These are phyloP conservation scores for Kodamaea alishanica DNA, from an alignment of 1,139 yeast species.

Conservation along the genomic window DNA sequence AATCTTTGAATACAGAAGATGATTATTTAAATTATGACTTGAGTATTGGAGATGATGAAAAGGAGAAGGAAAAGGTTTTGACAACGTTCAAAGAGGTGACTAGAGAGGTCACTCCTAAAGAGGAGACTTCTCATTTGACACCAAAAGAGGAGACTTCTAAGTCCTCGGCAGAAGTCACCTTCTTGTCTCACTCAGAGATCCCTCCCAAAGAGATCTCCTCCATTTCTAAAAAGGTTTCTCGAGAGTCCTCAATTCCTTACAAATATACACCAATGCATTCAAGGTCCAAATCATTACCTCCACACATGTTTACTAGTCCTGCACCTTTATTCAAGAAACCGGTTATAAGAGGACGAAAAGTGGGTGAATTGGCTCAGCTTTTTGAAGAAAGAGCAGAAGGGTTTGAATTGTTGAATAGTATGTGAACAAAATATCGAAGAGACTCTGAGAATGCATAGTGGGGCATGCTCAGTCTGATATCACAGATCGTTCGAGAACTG, in stretches of 20 bases:
- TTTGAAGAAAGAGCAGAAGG: slow-evolving; percentile 58
- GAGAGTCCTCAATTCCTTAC: too few relatives aligned
- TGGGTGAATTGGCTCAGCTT: slow-evolving; percentile 51
- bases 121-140: not conserved
- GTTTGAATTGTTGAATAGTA: slow-evolving; percentile 41
- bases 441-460: not conserved
- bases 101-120: not conserved
- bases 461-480: not conserved
- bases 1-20: slow-evolving; percentile 20
- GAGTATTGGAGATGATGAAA: slow-evolving; percentile 22
- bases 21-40: slow-evolving; percentile 28
- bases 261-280: slow-evolving; percentile 3
- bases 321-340: slow-evolving; percentile 32
- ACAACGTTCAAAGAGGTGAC: not conserved
- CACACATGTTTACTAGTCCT: slow-evolving; percentile 5
- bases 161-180: not conserved
- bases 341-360: slow-evolving; percentile 52
- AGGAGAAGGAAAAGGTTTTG: slow-evolving; percentile 18
- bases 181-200: not conserved
- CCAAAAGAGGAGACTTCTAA: not conserved
- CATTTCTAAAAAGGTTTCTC: slow-evolving; percentile 1
- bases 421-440: slow-evolving; percentile 16
- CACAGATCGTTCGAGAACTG: not conserved
- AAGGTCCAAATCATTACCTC: slow-evolving; percentile 14
- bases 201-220: not conserved